Conservation (phyloP, 768 basidiomycete species). For the Cyclocybe aegerita region DNA sequence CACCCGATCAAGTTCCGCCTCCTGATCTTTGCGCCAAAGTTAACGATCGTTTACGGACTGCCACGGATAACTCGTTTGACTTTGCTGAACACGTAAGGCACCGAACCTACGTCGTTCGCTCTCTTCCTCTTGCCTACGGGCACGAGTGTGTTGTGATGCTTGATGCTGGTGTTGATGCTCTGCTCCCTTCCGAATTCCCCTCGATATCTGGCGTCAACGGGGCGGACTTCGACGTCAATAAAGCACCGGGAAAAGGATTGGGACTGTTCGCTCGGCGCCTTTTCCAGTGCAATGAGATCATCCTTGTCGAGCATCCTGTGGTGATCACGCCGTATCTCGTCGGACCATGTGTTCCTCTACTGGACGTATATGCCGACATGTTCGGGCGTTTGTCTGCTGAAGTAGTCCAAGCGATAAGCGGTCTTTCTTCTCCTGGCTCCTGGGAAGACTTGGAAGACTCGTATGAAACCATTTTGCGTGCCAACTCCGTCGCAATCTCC, state of each 20-base stretch:
- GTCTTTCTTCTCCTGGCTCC: slow-evolving; percentile 13
- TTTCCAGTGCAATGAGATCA: slow-evolving; percentile 20
- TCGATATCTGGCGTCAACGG: not conserved
- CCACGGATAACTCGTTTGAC: slow-evolving; percentile 2
- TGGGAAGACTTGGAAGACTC: slow-evolving; percentile 9
- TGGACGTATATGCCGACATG: slow-evolving; percentile 23
- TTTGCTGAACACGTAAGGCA: slow-evolving; percentile 3
- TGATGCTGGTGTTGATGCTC: slow-evolving; percentile 26
- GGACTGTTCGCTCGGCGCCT: slow-evolving; percentile 25
- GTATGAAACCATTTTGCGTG: slow-evolving; percentile 27
- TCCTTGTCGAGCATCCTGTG: slow-evolving; percentile 31
- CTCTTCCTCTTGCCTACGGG: not conserved
- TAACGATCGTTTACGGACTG: not conserved
- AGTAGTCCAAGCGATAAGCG: slow-evolving; percentile 17
- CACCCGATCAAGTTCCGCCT: not conserved
- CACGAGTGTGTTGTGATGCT: slow-evolving; percentile 26
- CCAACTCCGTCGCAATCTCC: slow-evolving; percentile 31
- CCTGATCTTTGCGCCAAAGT: not conserved
- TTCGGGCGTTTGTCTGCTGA: slow-evolving; percentile 24
- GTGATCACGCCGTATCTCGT: slow-evolving; percentile 33
- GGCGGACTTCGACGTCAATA: slow-evolving; percentile 9
- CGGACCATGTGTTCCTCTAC: slow-evolving; percentile 17
- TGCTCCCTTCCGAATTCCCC: slow-evolving; percentile 18
- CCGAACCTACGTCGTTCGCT: slow-evolving; percentile 6
- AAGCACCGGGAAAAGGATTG: slow-evolving; percentile 16